Evolutionary conservation across 805 yeast species (phyloP).

Genomic region (Hemisphaericaspora nanyangensis): DNA sequence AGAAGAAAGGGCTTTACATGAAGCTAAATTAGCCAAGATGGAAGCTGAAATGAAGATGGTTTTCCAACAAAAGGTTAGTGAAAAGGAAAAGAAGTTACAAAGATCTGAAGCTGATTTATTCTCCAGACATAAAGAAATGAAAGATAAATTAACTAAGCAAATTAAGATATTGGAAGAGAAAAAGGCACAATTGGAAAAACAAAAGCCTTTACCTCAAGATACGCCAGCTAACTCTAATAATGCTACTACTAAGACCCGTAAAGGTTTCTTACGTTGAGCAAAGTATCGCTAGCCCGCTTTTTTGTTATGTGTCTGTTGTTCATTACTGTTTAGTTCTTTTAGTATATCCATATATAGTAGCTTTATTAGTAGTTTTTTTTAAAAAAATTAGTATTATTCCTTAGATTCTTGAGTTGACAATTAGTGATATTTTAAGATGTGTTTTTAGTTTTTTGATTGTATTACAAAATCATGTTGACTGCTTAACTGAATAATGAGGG

Average conservation of each 20-base stretch:
- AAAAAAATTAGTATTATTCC: too few species aligned
- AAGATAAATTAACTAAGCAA: conserved; percentile 86
- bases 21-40: conserved; percentile 88
- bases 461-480: too few species aligned
- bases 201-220: conserved; percentile 48
- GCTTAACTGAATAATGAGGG: too few species aligned
- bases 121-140: conserved; percentile 94
- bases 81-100: conserved; percentile 95
- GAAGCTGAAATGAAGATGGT: conserved; percentile 96
- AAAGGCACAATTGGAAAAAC: conserved; percentile 71
- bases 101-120: conserved; percentile 95
- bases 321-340: too few species aligned
- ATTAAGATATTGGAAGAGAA: conserved; percentile 87
- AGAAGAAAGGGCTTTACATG: conserved; percentile 90
- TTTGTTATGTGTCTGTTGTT: too few species aligned
- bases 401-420: too few species aligned
- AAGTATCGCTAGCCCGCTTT: too few species aligned
- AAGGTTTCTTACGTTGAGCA: conserved; percentile 70
- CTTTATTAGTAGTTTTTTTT: too few species aligned
- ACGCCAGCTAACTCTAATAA: conserved; percentile 37
- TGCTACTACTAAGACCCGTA: conserved; percentile 58
- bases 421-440: too few species aligned
- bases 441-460: too few species aligned
- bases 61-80: conserved; percentile 92
- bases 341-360: too few species aligned